Base-by-base conservation (phyloP, 2,329 filamentous ascomycete genomes). In the Fonsecaea erecta region DNA sequence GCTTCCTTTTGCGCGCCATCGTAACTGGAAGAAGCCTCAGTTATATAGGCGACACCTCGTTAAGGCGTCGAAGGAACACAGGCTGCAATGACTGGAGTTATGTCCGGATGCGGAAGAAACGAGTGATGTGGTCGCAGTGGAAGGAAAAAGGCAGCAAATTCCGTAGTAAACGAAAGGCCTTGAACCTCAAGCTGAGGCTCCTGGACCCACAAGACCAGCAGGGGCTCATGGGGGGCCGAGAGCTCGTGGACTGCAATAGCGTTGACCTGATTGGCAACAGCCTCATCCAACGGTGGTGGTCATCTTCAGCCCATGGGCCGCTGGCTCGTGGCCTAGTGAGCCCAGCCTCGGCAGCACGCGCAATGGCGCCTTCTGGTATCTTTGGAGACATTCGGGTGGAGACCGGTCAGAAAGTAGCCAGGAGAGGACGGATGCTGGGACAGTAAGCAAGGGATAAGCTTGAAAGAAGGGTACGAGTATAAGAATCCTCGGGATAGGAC, bases 161-260 rank as follows among this genome's bases (percentile, higher is more conserved):
- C 30, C 53, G 40, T 30, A 57, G 40, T 35, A 35, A 60, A 60
- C 52, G 30, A 58, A 35, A 37, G 14, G 46, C 18, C 43, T 63
- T 68, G 66, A 68, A 63, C 54, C 37, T 18, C 26, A 52, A 64
- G 67, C 67, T 67, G 67, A 69, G 62, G 67, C 56, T 67, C 61
- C 63, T 58, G 21, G 46, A 43, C 55, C 52, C 32, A 57, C 55
- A 30, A 46, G 24, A 40, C 24, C 16, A 51, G 57, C 60, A 60
- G 56, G 66, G 62, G 56, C 48, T 21, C 53, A 51, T 52, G 56
- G 55, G 66, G 66, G 63, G 55, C 62, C 52, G 32, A 53, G 43
- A 63, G 28, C 43, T 40, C 51, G 34, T 58, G 60, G 56, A 63
- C 63, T 59, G 60, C 52, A 59, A 65, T 35, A 35, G 37, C 37